phyloP scores from a whole-genome alignment of 257 asterid genomes.

The Salvia splendens region DNA sequence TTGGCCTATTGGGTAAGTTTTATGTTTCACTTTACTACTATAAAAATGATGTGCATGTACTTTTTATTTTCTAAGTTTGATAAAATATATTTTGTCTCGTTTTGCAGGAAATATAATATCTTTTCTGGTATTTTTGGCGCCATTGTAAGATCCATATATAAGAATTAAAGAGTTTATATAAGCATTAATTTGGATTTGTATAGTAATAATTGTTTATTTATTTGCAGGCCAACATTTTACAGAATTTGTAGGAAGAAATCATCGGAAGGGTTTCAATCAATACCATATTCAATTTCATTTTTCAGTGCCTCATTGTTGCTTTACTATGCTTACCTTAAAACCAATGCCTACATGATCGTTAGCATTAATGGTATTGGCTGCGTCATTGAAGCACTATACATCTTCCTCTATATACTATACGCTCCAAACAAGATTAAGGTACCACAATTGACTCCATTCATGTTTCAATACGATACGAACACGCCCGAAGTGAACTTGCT shows the following conservation, averaged over 20 bases:
- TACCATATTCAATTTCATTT: conserved; percentile 63
- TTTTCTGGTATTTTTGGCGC: conserved; percentile 64
- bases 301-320: conserved; percentile 60
- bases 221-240: conserved; percentile 61
- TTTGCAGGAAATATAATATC: conserved; percentile 58
- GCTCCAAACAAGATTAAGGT: conserved; percentile 53
- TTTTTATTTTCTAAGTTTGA: background rate
- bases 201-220: background rate
- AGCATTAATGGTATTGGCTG: conserved; percentile 64
- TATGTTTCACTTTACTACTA: background rate
- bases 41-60: background rate
- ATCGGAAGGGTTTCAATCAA: conserved; percentile 58
- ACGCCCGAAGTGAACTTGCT: no score
- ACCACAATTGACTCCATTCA: no score
- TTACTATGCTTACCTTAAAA: conserved; percentile 60
- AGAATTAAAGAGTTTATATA: background rate
- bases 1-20: conserved; percentile 58
- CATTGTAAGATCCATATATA: conserved; percentile 56
- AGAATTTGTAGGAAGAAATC: conserved; percentile 58
- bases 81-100: background rate
- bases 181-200: background rate
- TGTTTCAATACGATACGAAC: no score
- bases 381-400: conserved; percentile 47
- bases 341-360: conserved; percentile 56
- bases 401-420: conserved; percentile 41